These are phyloP conservation scores for Diplodia seriata DNA, from an alignment of 2,329 filamentous ascomycete species.

Conservation along the genomic window DNA sequence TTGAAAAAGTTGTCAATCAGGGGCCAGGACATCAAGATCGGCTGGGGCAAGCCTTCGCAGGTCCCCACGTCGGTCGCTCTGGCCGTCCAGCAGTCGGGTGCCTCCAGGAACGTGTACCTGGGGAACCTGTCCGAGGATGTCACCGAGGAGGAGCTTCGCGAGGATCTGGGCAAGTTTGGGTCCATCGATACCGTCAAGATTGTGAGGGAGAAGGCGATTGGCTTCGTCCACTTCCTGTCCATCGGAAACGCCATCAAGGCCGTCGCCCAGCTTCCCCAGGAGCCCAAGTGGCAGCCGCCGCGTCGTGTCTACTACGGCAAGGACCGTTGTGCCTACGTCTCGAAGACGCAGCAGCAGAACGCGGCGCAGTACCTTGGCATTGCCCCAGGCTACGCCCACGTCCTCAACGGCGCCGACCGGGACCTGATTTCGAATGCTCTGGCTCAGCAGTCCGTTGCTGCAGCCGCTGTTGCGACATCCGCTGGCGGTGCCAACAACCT, in stretches of 20 bases:
- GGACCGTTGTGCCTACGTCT: slow-evolving; percentile 97
- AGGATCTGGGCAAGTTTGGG: slow-evolving; percentile 95
- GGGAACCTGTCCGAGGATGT: slow-evolving; percentile 92
- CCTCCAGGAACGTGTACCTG: slow-evolving; percentile 95
- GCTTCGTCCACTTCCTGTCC: slow-evolving; percentile 95
- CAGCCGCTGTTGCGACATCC: slow-evolving; percentile 93
- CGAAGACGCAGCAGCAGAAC: slow-evolving; percentile 99
- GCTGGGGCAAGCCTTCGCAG: slow-evolving; percentile 98
- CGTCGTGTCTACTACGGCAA: slow-evolving; percentile 98
- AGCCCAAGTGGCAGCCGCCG: slow-evolving; percentile 94
- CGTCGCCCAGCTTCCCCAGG: slow-evolving; percentile 92
- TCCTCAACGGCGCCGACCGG: slow-evolving; percentile 92
- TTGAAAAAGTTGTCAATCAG: slow-evolving; percentile 99
- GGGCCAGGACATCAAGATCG: slow-evolving; percentile 98
- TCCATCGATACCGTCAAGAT: slow-evolving; percentile 97
- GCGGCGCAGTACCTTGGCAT: slow-evolving; percentile 98
- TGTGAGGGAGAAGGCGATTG: slow-evolving; percentile 96
- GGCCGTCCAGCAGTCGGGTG: slow-evolving; percentile 95
- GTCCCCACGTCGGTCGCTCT: slow-evolving; percentile 97
- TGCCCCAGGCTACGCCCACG: slow-evolving; percentile 93
- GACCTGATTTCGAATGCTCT: slow-evolving; percentile 96
- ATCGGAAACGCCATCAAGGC: slow-evolving; percentile 99
- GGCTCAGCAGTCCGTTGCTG: slow-evolving; percentile 96
- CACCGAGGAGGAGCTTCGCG: slow-evolving; percentile 87
- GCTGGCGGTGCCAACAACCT: slow-evolving; percentile 97